Evolutionary conservation across 2,329 filamentous ascomycete genomes (phyloP), one percentile per base, ranked within the genome.

Genomic region (Beauveria scarabaeidicola): DNA sequence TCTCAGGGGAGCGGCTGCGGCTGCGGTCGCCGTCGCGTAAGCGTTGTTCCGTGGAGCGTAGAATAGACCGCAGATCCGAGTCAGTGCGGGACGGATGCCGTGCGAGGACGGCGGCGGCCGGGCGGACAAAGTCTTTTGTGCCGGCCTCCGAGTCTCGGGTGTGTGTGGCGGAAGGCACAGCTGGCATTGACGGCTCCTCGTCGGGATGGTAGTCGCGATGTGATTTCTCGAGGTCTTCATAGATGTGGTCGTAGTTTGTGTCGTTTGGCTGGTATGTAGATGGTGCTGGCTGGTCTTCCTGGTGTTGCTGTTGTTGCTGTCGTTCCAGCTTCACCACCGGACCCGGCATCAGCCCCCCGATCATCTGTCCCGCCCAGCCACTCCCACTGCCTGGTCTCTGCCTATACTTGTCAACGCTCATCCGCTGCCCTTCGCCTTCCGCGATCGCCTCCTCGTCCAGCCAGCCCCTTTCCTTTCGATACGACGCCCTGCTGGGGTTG

Each of bases 41-140:
- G 10, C 81, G 72, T 69, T 77, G 72, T 27, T 83, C 81, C 1
- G 81, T 84, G 38, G 74, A 79, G 47, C 73, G 74, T 36, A 84
- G 70, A 29, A 84, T 84, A 61, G 78, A 72, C 1, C 75, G 72
- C 27, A 84, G 67, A 1, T 79, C 79, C 11, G 75, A 73, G 63
- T 83, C 81, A 0, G 79, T 69, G 27, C 44, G 21, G 3, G 53
- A 25, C 6, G 59, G 53, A 4, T 47, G 44, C 38, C 43, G 50
- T 27, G 57, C 57, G 36, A 60, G 46, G 3, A 44, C 36, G 32
- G 58, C 58, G 5, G 36, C 52, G 3, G 51, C 36, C 5, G 57
- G 56, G 6, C 57, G 48, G 19, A 29, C 48, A 27, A 47, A 59
- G 48, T 19, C 57, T 13, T 19, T 25, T 10, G 17, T 19, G 17